Conservation (phyloP, 192 early-diverging fungal species). For the Coemansia sp. region DNA sequence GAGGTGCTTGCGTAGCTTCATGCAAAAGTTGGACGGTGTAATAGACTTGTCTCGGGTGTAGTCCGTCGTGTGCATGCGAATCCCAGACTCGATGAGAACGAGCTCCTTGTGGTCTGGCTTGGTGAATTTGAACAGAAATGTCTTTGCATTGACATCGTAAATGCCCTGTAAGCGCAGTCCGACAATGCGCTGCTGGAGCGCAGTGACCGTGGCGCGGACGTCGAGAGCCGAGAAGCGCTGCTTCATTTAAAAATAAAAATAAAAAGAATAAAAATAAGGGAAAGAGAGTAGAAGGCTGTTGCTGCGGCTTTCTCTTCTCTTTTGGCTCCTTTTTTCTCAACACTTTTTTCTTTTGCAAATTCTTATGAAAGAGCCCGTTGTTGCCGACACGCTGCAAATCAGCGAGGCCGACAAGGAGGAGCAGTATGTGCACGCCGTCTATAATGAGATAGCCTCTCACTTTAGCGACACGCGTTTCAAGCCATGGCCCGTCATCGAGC, state of each 20-base stretch:
- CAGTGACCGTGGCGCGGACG: slow-evolving; percentile 75
- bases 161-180: slow-evolving; percentile 91
- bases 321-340: neutral
- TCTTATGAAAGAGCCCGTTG: slow-evolving; percentile 27
- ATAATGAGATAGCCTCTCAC: slow-evolving; percentile 87
- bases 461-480: slow-evolving; percentile 96
- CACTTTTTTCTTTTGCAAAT: neutral
- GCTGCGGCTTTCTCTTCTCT: neutral
- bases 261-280: neutral
- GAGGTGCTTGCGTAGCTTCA: slow-evolving; percentile 93
- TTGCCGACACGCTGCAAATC: slow-evolving; percentile 33
- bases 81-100: slow-evolving; percentile 89
- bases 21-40: slow-evolving; percentile 81
- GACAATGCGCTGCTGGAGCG: slow-evolving; percentile 63
- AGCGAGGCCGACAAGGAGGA: slow-evolving; percentile 59
- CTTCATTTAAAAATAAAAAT: slow-evolving; percentile 55
- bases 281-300: neutral
- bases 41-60: slow-evolving; percentile 83
- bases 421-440: slow-evolving; percentile 86
- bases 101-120: slow-evolving; percentile 86
- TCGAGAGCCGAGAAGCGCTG: slow-evolving; percentile 89
- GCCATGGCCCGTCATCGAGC: slow-evolving; percentile 95
- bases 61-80: slow-evolving; percentile 87
- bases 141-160: slow-evolving; percentile 90
- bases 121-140: slow-evolving; percentile 90